Conservation (phyloP, 2,329 filamentous ascomycete genomes). For the Arthrobotrys megalospora region DNA sequence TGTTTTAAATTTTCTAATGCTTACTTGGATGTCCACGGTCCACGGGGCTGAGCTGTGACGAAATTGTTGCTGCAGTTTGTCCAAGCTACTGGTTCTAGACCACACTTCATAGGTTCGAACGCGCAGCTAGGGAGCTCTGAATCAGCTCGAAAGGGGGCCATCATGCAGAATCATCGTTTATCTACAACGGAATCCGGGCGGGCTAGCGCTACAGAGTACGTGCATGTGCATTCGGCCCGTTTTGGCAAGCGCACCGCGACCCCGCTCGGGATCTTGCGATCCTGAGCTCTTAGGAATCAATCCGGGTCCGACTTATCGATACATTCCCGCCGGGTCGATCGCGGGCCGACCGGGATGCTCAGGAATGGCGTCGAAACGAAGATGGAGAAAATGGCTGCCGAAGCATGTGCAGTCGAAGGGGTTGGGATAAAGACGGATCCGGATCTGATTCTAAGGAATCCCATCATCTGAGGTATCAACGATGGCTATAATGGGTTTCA, state of each 20-base stretch:
- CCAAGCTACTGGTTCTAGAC: constrained; percentile 5
- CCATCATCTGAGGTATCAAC: constrained; percentile 4
- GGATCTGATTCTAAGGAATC: background rate
- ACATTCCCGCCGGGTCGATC: background rate
- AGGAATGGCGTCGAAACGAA: too few relatives aligned
- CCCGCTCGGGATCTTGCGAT: constrained; percentile 10
- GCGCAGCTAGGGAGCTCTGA: background rate
- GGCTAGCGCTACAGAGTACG: background rate
- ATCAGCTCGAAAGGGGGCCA: background rate
- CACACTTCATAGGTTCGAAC: background rate
- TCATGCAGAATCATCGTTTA: background rate
- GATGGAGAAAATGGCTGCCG: background rate
- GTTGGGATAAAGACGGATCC: background rate
- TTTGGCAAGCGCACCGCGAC: background rate
- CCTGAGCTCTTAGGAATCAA: constrained; percentile 2
- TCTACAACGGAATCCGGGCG: background rate
- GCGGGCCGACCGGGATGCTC: background rate
- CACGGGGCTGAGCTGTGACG: background rate
- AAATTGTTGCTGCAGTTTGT: background rate
- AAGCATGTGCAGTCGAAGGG: background rate
- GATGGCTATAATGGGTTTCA: too few relatives aligned
- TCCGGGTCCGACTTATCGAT: background rate
- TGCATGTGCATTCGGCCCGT: constrained; percentile 15
- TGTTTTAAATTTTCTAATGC: background rate
- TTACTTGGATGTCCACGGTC: too few relatives aligned